These are phyloP conservation scores for Boletus sp. DNA, from an alignment of 768 basidiomycete genomes.

Conservation along the genomic window DNA sequence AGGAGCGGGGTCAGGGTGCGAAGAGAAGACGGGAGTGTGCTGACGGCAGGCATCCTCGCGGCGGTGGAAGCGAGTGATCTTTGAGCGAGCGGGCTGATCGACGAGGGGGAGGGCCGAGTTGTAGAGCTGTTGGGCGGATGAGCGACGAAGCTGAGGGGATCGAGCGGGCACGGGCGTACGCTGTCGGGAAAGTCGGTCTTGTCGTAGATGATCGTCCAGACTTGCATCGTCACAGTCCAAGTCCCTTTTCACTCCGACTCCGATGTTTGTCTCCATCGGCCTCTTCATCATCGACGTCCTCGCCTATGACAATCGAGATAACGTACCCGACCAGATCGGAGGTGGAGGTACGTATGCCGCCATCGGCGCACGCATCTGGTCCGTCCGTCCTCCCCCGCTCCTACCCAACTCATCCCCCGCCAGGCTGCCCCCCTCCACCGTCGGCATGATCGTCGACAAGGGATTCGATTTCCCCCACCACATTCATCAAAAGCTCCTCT, in stretches of 20 bases:
- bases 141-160: background rate
- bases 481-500: constrained; percentile 53
- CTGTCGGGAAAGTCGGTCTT: constrained; percentile 33
- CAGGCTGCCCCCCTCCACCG: constrained; percentile 61
- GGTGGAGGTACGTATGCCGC: constrained; percentile 85
- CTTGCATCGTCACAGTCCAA: constrained; percentile 37
- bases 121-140: constrained; percentile 49
- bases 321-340: constrained; percentile 58
- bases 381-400: background rate
- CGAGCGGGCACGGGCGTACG: constrained; percentile 25
- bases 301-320: constrained; percentile 8
- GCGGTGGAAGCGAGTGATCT: constrained; percentile 65
- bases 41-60: constrained; percentile 75
- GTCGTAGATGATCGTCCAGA: constrained; percentile 42
- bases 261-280: constrained; percentile 63
- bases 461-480: constrained; percentile 71
- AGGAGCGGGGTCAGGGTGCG: background rate
- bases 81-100: constrained; percentile 53
- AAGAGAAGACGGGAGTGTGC: constrained; percentile 1
- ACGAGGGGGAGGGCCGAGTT: constrained; percentile 55
- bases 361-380: constrained; percentile 85
- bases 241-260: constrained; percentile 19
- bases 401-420: background rate
- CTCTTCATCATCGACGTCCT: constrained; percentile 90
- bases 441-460: constrained; percentile 85